phyloP scores from a whole-genome alignment of 2,329 filamentous ascomycete species.

The Cyanodermella asteris region DNA sequence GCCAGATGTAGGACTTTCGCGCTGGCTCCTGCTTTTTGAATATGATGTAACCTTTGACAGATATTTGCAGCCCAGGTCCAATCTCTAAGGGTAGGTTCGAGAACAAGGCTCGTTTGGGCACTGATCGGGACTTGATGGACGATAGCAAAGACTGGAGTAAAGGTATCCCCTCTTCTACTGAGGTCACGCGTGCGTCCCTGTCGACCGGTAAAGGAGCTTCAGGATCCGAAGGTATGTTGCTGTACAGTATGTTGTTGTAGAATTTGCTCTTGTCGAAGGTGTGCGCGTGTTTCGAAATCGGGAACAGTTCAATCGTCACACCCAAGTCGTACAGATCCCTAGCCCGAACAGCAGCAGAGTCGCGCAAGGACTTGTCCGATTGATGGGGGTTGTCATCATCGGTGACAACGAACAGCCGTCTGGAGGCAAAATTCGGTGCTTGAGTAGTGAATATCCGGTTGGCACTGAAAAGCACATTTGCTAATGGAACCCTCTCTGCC shows the following conservation, averaged over 20 bases:
- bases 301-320: constrained; percentile 79
- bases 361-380: constrained; percentile 47
- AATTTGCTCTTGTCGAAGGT: constrained; percentile 69
- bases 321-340: constrained; percentile 91
- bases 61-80: constrained; percentile 63
- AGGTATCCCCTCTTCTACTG: constrained; percentile 52
- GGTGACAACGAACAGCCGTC: constrained; percentile 85
- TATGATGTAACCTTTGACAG: constrained; percentile 80
- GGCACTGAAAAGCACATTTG: constrained; percentile 78
- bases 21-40: constrained; percentile 66
- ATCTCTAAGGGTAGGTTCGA: constrained; percentile 73
- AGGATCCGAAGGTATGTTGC: constrained; percentile 45
- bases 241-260: constrained; percentile 92
- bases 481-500: constrained; percentile 51
- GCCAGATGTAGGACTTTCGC: constrained; percentile 68
- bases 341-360: constrained; percentile 62
- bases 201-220: constrained; percentile 37
- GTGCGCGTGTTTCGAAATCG: constrained; percentile 49
- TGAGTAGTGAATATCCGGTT: constrained; percentile 94
- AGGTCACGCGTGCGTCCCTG: constrained; percentile 37
- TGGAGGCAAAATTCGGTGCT: constrained; percentile 79
- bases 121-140: constrained; percentile 77
- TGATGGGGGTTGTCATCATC: constrained; percentile 76
- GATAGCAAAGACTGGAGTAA: constrained; percentile 62
- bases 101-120: constrained; percentile 67